phyloP scores from a whole-genome alignment of 2,329 filamentous ascomycete genomes.

The Apiospora aurea region DNA sequence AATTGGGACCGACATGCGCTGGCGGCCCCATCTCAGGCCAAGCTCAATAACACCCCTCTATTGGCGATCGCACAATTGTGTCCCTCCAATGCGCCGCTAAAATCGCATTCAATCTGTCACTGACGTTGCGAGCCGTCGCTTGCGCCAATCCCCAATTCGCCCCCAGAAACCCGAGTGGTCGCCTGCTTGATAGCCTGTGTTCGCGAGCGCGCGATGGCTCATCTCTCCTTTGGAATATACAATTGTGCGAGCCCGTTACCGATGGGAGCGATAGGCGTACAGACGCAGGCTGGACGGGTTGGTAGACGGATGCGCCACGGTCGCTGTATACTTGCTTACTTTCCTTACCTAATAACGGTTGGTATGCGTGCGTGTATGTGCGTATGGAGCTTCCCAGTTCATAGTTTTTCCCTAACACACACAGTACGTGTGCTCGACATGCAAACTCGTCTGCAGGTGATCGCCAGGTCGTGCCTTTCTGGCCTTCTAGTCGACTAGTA shows the following conservation, averaged over 20 bases:
- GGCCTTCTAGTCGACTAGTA: slow-evolving; percentile 18
- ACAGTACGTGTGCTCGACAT: slow-evolving; percentile 15
- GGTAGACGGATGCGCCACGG: slow-evolving; percentile 6
- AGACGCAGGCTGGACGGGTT: no score
- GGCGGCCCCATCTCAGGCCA: slow-evolving; percentile 20
- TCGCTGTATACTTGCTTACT: background rate
- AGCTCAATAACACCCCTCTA: slow-evolving; percentile 21
- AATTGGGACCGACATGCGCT: slow-evolving; percentile 21
- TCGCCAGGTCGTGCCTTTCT: slow-evolving; percentile 22
- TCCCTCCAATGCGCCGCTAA: slow-evolving; percentile 21
- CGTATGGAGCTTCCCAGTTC: slow-evolving; percentile 19
- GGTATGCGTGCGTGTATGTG: slow-evolving; percentile 10
- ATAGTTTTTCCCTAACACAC: slow-evolving; percentile 16
- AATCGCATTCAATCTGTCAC: slow-evolving; percentile 18
- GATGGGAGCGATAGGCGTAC: background rate
- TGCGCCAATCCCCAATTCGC: slow-evolving; percentile 12
- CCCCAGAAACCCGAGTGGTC: background rate
- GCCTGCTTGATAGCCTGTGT: background rate
- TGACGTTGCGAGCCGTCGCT: background rate
- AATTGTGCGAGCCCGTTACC: background rate
- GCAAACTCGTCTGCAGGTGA: slow-evolving; percentile 25
- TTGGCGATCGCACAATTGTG: slow-evolving; percentile 21
- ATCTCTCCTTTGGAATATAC: no score
- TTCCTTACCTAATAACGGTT: background rate
- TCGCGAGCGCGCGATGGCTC: background rate